phyloP scores from a whole-genome alignment of 2,329 filamentous ascomycete species.

The Arthrobotrys conoides region DNA sequence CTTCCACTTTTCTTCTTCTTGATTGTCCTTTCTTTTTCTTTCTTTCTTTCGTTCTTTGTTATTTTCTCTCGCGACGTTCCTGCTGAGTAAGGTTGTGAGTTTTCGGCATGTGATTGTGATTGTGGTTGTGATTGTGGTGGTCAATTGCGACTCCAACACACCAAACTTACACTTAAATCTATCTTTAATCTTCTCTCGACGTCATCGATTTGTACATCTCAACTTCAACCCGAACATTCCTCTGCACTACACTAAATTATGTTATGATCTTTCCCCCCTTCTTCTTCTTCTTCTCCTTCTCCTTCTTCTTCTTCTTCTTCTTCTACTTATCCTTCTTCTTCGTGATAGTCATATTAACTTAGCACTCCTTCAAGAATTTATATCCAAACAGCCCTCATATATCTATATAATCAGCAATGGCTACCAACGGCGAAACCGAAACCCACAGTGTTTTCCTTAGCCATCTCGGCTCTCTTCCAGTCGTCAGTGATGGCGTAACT shows the following conservation, averaged over 20 bases:
- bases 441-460: conserved; percentile 52
- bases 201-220: conserved; percentile 35
- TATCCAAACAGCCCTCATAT: no score
- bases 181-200: no score
- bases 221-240: not conserved
- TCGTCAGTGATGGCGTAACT: conserved; percentile 57
- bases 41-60: not conserved
- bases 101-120: conserved; percentile 37
- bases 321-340: not conserved
- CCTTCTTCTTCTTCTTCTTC: not conserved
- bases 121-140: no score
- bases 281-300: no score
- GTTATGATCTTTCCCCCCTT: no score
- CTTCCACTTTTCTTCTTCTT: not conserved
- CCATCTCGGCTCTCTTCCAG: conserved; percentile 52
- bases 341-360: not conserved
- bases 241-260: no score
- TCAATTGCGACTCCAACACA: conserved; percentile 29
- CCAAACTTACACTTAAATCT: conserved; percentile 8
- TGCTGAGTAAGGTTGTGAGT: conserved; percentile 9
- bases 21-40: not conserved
- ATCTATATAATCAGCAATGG: conserved; percentile 40
- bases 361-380: not conserved
- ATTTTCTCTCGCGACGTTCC: not conserved
- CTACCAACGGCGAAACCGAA: conserved; percentile 54